phyloP scores from a whole-genome alignment of 352 stramenopile genomes.

The Globisporangium paroecandrum region DNA sequence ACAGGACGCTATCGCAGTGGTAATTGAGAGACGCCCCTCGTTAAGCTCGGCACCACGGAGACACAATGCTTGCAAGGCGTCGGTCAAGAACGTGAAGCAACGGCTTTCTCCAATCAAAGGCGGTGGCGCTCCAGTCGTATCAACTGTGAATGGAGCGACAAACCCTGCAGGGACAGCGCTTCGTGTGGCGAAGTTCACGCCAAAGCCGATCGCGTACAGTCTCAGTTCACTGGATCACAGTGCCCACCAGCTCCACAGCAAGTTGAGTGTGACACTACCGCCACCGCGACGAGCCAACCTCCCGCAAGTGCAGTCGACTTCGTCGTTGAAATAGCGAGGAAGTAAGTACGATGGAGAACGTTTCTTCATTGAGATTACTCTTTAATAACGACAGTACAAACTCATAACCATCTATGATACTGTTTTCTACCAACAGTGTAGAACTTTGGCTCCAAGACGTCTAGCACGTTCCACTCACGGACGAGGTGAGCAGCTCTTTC shows the following conservation, averaged over 20 bases:
- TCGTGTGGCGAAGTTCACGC: slow-evolving; percentile 15
- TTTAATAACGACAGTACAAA: neutral
- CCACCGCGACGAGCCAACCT: neutral
- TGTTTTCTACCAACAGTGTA: slow-evolving; percentile 10
- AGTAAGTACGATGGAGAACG: neutral
- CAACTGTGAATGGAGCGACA: neutral
- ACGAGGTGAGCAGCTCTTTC: slow-evolving; percentile 19
- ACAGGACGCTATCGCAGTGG: slow-evolving; percentile 2
- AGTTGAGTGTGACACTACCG: neutral
- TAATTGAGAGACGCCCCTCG: neutral
- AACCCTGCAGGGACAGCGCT: slow-evolving; percentile 5
- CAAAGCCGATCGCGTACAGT: slow-evolving; percentile 22
- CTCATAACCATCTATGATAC: slow-evolving; percentile 1
- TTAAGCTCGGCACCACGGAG: neutral
- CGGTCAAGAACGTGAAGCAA: neutral
- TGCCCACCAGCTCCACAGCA: slow-evolving; percentile 3
- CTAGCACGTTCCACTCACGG: slow-evolving; percentile 10
- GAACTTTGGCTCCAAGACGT: neutral
- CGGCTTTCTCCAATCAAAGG: slow-evolving; percentile 13
- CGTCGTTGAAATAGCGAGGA: slow-evolving; percentile 5
- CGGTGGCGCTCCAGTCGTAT: neutral
- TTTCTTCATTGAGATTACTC: neutral
- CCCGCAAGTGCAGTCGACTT: slow-evolving; percentile 4
- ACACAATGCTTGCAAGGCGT: neutral
- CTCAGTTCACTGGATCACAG: slow-evolving; percentile 14